These are phyloP conservation scores for Rehmannia glutinosa DNA, from an alignment of 257 asterid species.

Conservation along the genomic window DNA sequence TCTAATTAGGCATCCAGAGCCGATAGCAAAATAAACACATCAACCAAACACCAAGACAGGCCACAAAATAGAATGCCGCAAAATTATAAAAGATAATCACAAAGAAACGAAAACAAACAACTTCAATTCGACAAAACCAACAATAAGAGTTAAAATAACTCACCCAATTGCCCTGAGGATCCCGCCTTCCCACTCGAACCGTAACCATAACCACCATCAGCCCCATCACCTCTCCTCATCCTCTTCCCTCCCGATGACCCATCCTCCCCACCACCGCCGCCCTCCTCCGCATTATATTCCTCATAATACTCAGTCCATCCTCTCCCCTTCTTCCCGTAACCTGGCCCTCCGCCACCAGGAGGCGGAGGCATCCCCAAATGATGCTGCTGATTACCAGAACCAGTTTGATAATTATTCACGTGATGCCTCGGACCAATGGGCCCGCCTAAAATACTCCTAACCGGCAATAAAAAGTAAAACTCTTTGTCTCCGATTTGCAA, in stretches of 20 bases:
- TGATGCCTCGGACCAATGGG: conserved; percentile 64
- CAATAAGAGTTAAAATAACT: not conserved
- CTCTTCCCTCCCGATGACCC: conserved; percentile 36
- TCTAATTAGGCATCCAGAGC: not conserved
- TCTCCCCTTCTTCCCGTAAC: conserved; percentile 55
- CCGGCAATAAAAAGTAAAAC: conserved; percentile 66
- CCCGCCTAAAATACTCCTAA: conserved; percentile 73
- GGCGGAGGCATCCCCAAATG: conserved; percentile 38
- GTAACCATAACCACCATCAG: conserved; percentile 50
- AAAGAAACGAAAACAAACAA: not conserved
- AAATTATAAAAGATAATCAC: not conserved
- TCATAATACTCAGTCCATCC: conserved; percentile 47
- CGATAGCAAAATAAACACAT: not conserved
- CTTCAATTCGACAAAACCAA: not conserved
- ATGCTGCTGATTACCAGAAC: conserved; percentile 26
- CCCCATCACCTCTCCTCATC: conserved; percentile 39
- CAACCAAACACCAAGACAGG: not conserved
- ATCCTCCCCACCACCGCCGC: conserved; percentile 38
- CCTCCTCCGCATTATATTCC: conserved; percentile 43
- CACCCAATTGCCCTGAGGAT: conserved; percentile 44
- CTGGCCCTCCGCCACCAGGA: conserved; percentile 22
- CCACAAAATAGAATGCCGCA: not conserved
- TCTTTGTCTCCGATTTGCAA: conserved; percentile 83
- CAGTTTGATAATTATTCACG: conserved; percentile 31
- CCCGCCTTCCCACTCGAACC: conserved; percentile 51